Evolutionary conservation across 768 basidiomycete species (phyloP), one percentile per base, ranked within the genome.

Genomic region (Boletus edulis): DNA sequence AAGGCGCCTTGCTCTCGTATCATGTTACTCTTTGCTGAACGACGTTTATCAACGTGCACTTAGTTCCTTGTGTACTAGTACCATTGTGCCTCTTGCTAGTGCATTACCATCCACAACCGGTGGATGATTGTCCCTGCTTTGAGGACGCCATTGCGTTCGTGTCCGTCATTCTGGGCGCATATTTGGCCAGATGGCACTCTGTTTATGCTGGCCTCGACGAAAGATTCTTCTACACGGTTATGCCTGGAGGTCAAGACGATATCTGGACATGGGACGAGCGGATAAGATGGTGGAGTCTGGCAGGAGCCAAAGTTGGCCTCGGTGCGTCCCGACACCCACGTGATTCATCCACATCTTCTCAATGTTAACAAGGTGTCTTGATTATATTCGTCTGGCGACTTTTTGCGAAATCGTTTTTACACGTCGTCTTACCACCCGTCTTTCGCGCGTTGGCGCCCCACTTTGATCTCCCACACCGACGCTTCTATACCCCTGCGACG

Each of bases 51-150:
- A 11, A n/a, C 20, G 7, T 24, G 38, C 47, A 20, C 24, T 14
- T 61, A 76, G 84, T 87, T n/a, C 87, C 88, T 8, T 64, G 81
- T 37, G 78, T 80, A 11, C 69, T 85, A 41, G 76, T 87, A 27
- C 79, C 85, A 0, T 57, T 89, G n/a, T 84, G 81, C 53, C 73
- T 93, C 14, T 73, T 90, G 5, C 73, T 89, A 18, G 86, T 95
- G n/a, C 87, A 94, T 65, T 84, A 90, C 57, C 93, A 95, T 65
- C 94, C 95, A 0, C 89, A 95, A 61, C 96, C 96, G 0, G 90
- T 96, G 10, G 95, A 98, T 54, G 93, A 96, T 63, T 98, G 96
- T 61, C 96, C 96, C 3, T 98, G 96, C 72, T 99, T 97, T 71
- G 96, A 97, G 67, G 96, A 98, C 65, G 92, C 95, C 4, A 95